Conservation (phyloP, 2,329 filamentous ascomycete species). For the Fusarium cicatricum region DNA sequence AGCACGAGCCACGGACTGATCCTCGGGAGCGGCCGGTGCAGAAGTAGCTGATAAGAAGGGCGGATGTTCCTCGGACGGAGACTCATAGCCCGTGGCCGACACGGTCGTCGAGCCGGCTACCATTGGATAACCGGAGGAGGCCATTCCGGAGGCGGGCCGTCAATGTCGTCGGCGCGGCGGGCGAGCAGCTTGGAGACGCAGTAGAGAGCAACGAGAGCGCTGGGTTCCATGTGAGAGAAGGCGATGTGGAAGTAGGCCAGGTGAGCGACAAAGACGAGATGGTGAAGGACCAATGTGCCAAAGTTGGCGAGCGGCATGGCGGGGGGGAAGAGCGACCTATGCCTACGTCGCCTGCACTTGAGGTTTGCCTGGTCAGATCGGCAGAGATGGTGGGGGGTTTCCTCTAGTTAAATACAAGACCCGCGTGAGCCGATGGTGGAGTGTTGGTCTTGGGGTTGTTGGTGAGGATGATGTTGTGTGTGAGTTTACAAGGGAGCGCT, state of each 20-base stretch:
- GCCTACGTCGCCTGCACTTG: background rate
- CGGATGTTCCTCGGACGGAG: slow-evolving; percentile 48
- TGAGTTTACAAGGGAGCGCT: background rate
- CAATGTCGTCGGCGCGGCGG: slow-evolving; percentile 57
- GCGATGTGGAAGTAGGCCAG: slow-evolving; percentile 62
- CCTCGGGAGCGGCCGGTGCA: slow-evolving; percentile 12
- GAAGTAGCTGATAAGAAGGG: slow-evolving; percentile 38
- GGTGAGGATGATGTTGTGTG: background rate
- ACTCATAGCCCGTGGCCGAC: slow-evolving; percentile 47
- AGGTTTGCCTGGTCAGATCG: slow-evolving; percentile 5
- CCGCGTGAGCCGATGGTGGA: slow-evolving; percentile 30
- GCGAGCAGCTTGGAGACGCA: slow-evolving; percentile 58
- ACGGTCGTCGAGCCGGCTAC: slow-evolving; percentile 23
- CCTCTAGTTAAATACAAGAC: background rate
- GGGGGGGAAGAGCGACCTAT: background rate
- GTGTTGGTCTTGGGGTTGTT: background rate
- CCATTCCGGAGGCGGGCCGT: slow-evolving; percentile 50
- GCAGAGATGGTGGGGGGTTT: slow-evolving; percentile 2
- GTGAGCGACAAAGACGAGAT: slow-evolving; percentile 62
- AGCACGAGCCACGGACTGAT: background rate
- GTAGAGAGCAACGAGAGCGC: slow-evolving; percentile 57
- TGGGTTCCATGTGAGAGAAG: slow-evolving; percentile 58
- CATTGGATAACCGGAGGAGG: slow-evolving; percentile 44
- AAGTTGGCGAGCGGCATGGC: slow-evolving; percentile 61
- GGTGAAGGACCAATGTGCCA: slow-evolving; percentile 59